Percentiles rank a stretch among this genome's conserved stretches.
Conservation (phyloP, 2,329 filamentous ascomycete species). For the Ceratocystiopsis sp. region DNA sequence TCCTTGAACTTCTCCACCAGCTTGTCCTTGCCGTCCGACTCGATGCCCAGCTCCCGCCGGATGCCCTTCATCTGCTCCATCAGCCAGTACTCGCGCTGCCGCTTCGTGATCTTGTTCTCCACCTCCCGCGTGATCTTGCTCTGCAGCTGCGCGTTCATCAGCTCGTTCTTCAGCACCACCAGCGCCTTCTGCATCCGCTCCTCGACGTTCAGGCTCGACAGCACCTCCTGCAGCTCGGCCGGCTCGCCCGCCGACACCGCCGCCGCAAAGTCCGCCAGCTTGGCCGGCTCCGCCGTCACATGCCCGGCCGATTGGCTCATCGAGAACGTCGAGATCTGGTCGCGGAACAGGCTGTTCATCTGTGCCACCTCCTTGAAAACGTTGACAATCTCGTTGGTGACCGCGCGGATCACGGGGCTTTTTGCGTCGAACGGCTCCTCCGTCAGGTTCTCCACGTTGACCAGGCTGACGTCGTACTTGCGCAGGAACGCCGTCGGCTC, state of each 20-base stretch:
- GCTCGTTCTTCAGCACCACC: slow-evolving; percentile 87
- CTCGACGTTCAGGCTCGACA: slow-evolving; percentile 79
- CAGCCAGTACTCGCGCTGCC: slow-evolving; percentile 93
- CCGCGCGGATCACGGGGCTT: slow-evolving; percentile 71
- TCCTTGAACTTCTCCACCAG: slow-evolving; percentile 95
- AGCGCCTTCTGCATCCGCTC: slow-evolving; percentile 83
- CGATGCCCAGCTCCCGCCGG: slow-evolving; percentile 81
- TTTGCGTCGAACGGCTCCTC: slow-evolving; percentile 86
- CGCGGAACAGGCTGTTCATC: slow-evolving; percentile 86
- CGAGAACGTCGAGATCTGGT: slow-evolving; percentile 93
- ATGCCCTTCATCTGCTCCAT: slow-evolving; percentile 99
- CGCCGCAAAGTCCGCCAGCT: slow-evolving; percentile 91
- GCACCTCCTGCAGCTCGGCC: slow-evolving; percentile 77
- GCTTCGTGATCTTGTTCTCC: slow-evolving; percentile 91
- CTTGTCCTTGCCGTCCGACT: slow-evolving; percentile 97
- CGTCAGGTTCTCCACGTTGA: slow-evolving; percentile 82
- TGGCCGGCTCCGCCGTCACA: slow-evolving; percentile 84
- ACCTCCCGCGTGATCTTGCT: slow-evolving; percentile 97
- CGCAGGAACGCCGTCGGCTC: slow-evolving; percentile 83
- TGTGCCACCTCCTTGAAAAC: slow-evolving; percentile 95
- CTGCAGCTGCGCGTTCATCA: slow-evolving; percentile 94
- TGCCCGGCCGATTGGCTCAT: slow-evolving; percentile 92
- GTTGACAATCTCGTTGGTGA: slow-evolving; percentile 96
- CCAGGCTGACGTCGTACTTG: slow-evolving; percentile 82
- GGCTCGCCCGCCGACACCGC: slow-evolving; percentile 91